phyloP scores from a whole-genome alignment of 148 eudicot genomes.

The Rhododendron vialii region DNA sequence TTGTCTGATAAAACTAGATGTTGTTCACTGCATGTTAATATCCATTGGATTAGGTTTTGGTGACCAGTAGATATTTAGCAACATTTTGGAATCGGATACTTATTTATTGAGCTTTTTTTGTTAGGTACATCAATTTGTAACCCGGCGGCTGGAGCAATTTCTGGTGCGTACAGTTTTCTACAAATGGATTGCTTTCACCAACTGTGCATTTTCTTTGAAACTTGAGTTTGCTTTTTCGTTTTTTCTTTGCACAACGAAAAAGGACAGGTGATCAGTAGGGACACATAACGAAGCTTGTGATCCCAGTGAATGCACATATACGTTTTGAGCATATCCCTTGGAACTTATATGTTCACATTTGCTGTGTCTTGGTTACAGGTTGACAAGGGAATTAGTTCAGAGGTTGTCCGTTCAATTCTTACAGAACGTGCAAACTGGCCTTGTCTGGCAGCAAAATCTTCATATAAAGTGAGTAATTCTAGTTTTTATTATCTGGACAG shows the following conservation, averaged over 20 bases:
- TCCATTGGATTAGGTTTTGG: not conserved
- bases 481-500: not conserved
- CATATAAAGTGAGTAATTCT: conserved; percentile 47
- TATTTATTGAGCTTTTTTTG: conserved; percentile 1
- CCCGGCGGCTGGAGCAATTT: conserved; percentile 89
- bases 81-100: not conserved
- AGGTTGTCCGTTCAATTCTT: conserved; percentile 86
- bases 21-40: not conserved
- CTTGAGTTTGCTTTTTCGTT: not conserved
- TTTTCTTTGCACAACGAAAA: not conserved
- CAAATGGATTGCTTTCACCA: not conserved
- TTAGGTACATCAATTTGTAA: conserved; percentile 92
- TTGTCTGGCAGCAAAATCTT: conserved; percentile 75
- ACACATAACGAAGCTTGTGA: not conserved
- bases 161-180: conserved; percentile 47
- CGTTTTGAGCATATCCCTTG: not conserved
- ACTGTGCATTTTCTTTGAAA: not conserved
- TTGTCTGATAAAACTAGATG: not conserved
- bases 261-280: not conserved
- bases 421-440: conserved; percentile 79
- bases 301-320: not conserved
- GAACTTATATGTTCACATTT: not conserved
- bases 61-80: not conserved
- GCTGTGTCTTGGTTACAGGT: conserved; percentile 47
- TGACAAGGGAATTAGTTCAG: conserved; percentile 87